Evolutionary conservation across 495 filamentous ascomycete genomes (phyloP).

Genomic region (Daldinia bambusicola): DNA sequence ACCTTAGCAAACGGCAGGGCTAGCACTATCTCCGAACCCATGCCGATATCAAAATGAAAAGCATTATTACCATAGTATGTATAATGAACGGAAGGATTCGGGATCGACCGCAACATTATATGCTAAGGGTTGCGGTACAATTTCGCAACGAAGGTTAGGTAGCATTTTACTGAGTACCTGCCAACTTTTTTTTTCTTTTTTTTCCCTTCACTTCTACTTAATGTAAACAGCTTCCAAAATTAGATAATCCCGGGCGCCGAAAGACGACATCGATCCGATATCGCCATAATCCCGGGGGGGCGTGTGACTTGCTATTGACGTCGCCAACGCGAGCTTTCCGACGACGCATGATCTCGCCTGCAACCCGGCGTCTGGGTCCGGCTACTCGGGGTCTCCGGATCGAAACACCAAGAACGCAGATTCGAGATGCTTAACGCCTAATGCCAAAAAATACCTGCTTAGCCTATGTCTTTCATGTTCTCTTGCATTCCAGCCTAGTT

Average conservation of each 20-base stretch:
- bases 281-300: constrained; percentile 19
- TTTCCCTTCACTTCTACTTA: neutral
- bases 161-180: constrained; percentile 23
- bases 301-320: constrained; percentile 20
- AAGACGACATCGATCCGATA: constrained; percentile 27
- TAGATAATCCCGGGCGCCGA: constrained; percentile 9
- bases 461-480: neutral
- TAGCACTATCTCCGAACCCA: constrained; percentile 36
- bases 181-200: no score
- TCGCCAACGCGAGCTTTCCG: constrained; percentile 23
- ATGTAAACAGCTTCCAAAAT: neutral
- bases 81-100: constrained; percentile 32
- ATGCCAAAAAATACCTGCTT: neutral
- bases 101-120: constrained; percentile 22
- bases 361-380: constrained; percentile 18
- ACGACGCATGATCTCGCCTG: constrained; percentile 4
- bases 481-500: neutral
- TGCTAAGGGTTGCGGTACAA: no score
- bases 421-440: constrained; percentile 7
- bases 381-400: constrained; percentile 31
- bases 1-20: neutral
- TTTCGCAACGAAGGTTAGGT: constrained; percentile 31
- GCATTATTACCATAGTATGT: neutral
- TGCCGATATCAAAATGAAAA: constrained; percentile 24
- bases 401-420: constrained; percentile 14